Percentiles rank a stretch among this genome's conserved stretches.
These are phyloP conservation scores for Durio zibethinus DNA, from an alignment of 345 rosid species.

Conservation along the genomic window DNA sequence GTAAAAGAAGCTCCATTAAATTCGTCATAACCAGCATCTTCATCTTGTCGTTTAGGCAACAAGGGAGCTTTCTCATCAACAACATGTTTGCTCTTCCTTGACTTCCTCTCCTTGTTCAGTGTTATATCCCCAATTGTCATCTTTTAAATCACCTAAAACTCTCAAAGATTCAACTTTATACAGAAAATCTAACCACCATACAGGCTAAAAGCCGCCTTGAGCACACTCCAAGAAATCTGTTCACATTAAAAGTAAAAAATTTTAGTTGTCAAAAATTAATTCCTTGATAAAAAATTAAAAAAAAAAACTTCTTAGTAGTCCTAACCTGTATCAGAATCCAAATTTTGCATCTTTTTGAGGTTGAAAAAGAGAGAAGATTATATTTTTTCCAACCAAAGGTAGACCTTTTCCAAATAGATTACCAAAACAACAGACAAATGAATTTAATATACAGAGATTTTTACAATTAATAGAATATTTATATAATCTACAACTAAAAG, in stretches of 20 bases:
- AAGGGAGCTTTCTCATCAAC: constrained; percentile 51
- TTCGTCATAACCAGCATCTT: constrained; percentile 47
- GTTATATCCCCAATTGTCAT: constrained; percentile 46
- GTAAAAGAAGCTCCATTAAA: constrained; percentile 79
- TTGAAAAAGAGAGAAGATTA: neutral
- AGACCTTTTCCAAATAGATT: neutral
- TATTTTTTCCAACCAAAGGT: neutral
- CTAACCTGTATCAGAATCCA: neutral
- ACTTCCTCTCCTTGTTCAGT: constrained; percentile 46
- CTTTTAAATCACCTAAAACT: constrained; percentile 19
- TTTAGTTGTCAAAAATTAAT: neutral
- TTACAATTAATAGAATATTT: neutral
- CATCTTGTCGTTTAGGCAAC: constrained; percentile 42
- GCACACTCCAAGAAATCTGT: neutral
- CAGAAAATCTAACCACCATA: neutral
- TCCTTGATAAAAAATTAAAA: neutral
- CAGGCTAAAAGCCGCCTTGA: neutral
- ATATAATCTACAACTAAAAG: neutral
- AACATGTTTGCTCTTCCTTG: constrained; percentile 33
- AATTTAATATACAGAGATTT: neutral
- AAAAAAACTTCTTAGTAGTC: neutral
- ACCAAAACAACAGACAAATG: neutral
- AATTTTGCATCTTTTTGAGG: neutral
- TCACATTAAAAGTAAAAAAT: neutral
- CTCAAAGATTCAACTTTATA: constrained; percentile 8